Base-by-base conservation (phyloP, 169 alveolate species). In the Plasmodium knowlesi region DNA sequence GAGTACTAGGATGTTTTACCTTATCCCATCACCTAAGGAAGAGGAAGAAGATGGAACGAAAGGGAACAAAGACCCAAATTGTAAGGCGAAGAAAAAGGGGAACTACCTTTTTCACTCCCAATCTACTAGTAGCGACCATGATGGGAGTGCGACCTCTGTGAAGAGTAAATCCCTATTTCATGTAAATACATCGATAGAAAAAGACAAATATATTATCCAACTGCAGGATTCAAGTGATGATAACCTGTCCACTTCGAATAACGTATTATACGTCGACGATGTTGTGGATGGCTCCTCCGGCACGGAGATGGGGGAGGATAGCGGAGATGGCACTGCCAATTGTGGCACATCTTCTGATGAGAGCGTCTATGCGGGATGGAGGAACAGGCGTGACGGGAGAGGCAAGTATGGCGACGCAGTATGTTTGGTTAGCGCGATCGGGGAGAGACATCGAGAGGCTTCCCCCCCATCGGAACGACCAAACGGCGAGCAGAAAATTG, bases 241-340 rank as follows among this genome's bases (percentile, higher is more conserved):
- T 76, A 37, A 12, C 9, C 10, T 53, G 12, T 43, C 79, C n/a
- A 54, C 80, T 5, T 74, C 53, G 30, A 53, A 86, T 16, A 28
- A 74, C 16, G 85, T 43, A 10, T 86, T 86, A 37, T 86, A 74
- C 67, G 57, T 86, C 4, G 93, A 86, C 43, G 93, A 86, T 10
- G 81, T 22, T 30, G 22, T 76, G 32, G 82, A 76, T 86, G 54
- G 80, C 19, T 86, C 93, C 30, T 25, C 67, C 46, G 53, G 67
- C 3, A 30, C 92, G 37, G 61, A 39, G n/a, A 71, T 16, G 16
- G 81, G 34, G 8, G 82, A n/a, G 67, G 43, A 86, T 9, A 86
- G 81, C 50, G 85, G 67, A 41, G 93, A 50, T 50, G 61, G 41
- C 19, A 73, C 19, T 34, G 61, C 70, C 25, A 74, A 8, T n/a